Base-by-base conservation (phyloP, 805 yeast species). In the Saccharomycodes ludwigii region DNA sequence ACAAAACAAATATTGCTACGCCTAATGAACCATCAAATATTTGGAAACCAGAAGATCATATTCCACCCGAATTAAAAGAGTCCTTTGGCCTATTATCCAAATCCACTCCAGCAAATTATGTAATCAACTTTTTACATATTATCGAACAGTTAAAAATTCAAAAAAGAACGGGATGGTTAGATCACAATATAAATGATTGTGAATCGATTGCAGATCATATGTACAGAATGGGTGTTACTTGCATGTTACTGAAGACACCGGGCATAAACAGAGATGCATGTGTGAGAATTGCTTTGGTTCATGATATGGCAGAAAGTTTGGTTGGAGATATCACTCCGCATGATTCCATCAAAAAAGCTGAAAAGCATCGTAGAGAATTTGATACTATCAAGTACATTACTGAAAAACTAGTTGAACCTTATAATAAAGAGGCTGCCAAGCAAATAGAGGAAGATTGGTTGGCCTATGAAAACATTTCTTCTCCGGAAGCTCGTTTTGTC, bases 261-360 rank as follows among this genome's bases (percentile, higher is more conserved):
- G 55, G 61, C 2, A 62, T 80, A 20, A 73, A 81, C 54, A 61
- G 69, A 17, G 66, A 69, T 37, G 71, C 71, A 43, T 84, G 95
- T 61, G 78, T 76, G 30, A 78, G 80, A 56, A 85, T 88, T 33
- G 85, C 95, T 1, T 61, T 85, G 24, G 75, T 85, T 20, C 98
- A 88, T 61, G 98, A 88, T 54, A 80, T 88, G 46, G 95, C 97
- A 8, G 98, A 88, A 62, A 56, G 86, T 4, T 60, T 88, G 18
- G 97, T 88, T 10, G 98, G 98, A 20, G 98, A 88, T 53, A 82
- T 88, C 31, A 85, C 94, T 2, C 91, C 98, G 45, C 56, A 71
- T 53, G 81, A 85, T 58, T 48, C 68, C 37, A 71, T 86, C 19
- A 61, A 73, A 29, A 84, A 85, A 51, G 62, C 58, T 11, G 97